Percentiles rank a stretch among this genome's conserved stretches.
These are phyloP conservation scores for Pythium rishiriense DNA, from an alignment of 352 stramenopile species.

Conservation along the genomic window DNA sequence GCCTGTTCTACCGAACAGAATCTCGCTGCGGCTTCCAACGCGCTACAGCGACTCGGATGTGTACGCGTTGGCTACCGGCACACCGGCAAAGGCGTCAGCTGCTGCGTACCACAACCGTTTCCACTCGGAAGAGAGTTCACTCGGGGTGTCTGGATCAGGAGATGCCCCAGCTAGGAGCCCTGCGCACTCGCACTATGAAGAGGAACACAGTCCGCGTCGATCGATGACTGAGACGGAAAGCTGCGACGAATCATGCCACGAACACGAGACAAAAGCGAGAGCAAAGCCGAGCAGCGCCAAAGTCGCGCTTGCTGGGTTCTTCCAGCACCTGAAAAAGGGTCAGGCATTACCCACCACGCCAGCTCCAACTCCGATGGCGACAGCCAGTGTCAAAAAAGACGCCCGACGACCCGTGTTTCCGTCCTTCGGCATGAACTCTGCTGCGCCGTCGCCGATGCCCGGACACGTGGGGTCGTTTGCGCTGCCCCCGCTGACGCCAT, in stretches of 20 bases:
- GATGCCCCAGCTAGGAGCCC: slow-evolving; percentile 8
- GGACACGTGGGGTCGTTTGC: slow-evolving; percentile 8
- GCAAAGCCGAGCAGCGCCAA: slow-evolving; percentile 37
- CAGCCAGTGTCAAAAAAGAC: slow-evolving; percentile 70
- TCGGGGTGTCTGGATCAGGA: background rate
- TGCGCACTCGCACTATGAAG: slow-evolving; percentile 26
- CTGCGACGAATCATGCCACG: slow-evolving; percentile 31
- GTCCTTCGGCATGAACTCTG: slow-evolving; percentile 28
- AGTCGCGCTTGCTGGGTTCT: slow-evolving; percentile 56
- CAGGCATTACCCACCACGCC: slow-evolving; percentile 54
- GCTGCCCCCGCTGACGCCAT: slow-evolving; percentile 19
- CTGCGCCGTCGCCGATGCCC: slow-evolving; percentile 29
- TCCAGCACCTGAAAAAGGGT: slow-evolving; percentile 67
- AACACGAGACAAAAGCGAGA: slow-evolving; percentile 11
- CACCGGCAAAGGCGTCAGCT: slow-evolving; percentile 2
- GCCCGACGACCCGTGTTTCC: slow-evolving; percentile 63
- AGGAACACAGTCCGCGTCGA: slow-evolving; percentile 30
- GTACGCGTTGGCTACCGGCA: slow-evolving; percentile 19
- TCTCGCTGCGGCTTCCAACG: slow-evolving; percentile 9
- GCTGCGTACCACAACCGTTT: slow-evolving; percentile 4
- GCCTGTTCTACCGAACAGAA: background rate
- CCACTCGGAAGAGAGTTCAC: background rate
- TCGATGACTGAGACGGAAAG: slow-evolving; percentile 35
- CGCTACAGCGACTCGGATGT: slow-evolving; percentile 28
- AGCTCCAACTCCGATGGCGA: slow-evolving; percentile 68